A percentile compares a stretch with the other conserved stretches of the same genome.
Evolutionary conservation across 495 filamentous ascomycete species (phyloP).

Genomic region (Podospora bellae-mahoneyi): DNA sequence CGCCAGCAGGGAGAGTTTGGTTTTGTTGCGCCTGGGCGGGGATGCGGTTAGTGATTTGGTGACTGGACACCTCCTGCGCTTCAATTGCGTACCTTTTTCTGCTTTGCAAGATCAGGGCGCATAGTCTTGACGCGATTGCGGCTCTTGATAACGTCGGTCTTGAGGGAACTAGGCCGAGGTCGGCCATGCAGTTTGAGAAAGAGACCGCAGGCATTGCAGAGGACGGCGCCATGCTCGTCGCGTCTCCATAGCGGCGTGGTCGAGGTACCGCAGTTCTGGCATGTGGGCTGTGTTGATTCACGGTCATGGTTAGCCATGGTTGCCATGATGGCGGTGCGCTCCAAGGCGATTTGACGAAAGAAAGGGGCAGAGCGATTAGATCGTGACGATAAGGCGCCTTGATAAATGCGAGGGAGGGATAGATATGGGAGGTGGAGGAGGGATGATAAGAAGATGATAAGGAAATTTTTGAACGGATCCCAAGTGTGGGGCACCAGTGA

Average conservation of each 20-base stretch:
- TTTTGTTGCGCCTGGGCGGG: conserved; percentile 25
- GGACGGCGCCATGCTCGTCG: conserved; percentile 93
- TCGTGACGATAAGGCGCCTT: conserved; percentile 27
- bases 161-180: conserved; percentile 89
- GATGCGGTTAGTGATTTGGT: conserved; percentile 7
- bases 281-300: conserved; percentile 83
- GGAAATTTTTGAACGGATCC: conserved; percentile 40
- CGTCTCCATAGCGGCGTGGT: conserved; percentile 96
- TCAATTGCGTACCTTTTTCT: conserved; percentile 69
- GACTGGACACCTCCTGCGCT: conserved; percentile 13
- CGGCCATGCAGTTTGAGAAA: conserved; percentile 96
- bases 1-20: conserved; percentile 43
- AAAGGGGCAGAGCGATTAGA: conserved; percentile 32
- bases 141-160: conserved; percentile 99
- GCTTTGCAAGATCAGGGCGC: conserved; percentile 66
- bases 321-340: conserved; percentile 29
- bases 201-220: conserved; percentile 97
- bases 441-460: conserved; percentile 31
- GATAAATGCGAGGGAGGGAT: conserved; percentile 9
- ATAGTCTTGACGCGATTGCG: conserved; percentile 95
- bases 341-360: conserved; percentile 12
- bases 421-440: conserved; percentile 9
- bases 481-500: conserved; percentile 17
- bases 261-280: conserved; percentile 93
- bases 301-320: conserved; percentile 49